Percentiles rank a stretch among this genome's conserved stretches.
These are phyloP conservation scores for Pseudonitzschia pungens DNA, from an alignment of 108 stramenopile species.

Conservation along the genomic window DNA sequence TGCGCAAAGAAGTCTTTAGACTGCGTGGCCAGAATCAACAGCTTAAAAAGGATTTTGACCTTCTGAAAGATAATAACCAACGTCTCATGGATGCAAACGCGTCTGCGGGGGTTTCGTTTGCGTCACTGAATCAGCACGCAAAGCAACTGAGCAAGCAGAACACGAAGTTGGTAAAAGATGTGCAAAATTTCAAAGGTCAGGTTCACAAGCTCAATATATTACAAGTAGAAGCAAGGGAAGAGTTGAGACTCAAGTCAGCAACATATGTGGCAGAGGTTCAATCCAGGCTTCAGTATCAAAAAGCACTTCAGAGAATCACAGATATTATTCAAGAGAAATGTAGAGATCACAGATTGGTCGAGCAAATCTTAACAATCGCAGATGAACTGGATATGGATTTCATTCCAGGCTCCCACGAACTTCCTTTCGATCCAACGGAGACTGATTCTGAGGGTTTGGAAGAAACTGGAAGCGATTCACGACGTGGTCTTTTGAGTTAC, in stretches of 20 bases:
- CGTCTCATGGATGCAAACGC: conserved; percentile 76
- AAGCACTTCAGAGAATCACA: conserved; percentile 51
- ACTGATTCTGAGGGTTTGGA: neutral
- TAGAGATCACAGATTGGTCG: conserved; percentile 52
- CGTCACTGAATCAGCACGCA: conserved; percentile 68
- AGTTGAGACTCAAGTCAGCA: conserved; percentile 64
- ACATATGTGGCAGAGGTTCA: conserved; percentile 71
- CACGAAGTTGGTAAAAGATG: conserved; percentile 44
- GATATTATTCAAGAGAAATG: conserved; percentile 61
- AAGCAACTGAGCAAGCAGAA: conserved; percentile 60
- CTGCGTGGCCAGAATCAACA: conserved; percentile 54
- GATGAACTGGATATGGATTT: conserved; percentile 55
- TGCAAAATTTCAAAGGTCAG: conserved; percentile 32
- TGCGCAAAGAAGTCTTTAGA: conserved; percentile 68
- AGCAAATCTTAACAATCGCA: conserved; percentile 49
- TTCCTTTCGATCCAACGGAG: conserved; percentile 2
- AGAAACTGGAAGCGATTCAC: conserved; percentile 1
- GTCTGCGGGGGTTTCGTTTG: conserved; percentile 66
- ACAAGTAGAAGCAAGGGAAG: conserved; percentile 65
- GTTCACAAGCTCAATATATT: conserved; percentile 39
- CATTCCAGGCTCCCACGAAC: conserved; percentile 20
- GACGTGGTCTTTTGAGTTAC: conserved; percentile 11
- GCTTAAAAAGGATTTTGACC: conserved; percentile 61
- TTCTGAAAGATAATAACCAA: conserved; percentile 67
- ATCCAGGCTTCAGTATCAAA: conserved; percentile 57